Evolutionary conservation across 208 protist species (phyloP), one percentile per base, ranked within the genome.

Genomic region (Leptomonas seymouri): DNA sequence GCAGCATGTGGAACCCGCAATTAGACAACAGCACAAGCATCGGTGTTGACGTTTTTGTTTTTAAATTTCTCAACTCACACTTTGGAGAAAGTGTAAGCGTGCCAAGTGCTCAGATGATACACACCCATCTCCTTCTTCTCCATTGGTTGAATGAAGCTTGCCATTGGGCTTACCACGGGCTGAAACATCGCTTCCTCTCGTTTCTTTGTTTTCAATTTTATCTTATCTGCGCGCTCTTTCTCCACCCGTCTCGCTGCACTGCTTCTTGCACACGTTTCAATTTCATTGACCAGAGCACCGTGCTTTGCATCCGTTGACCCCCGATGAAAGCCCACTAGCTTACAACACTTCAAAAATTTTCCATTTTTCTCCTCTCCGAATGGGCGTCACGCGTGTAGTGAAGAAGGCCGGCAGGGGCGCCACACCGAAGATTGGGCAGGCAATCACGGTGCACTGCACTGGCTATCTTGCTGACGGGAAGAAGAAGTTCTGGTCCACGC

Each of bases 401-500:
- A 71, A 85, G 50, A 84, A 74, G 56, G 80, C 62, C 30, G 93
- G 93, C 48, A 84, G 39, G 74, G 93, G 93, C 20, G 72, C 76
- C 21, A 50, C 45, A 7, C 86, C 89, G 30, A 83, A 82, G 58
- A 61, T 70, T 8, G 93, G 91, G 15, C 80, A 97, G 54, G 85
- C 51, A 7, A 84, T 97, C 56, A 95, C 86, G 6, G 91, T 97
- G 42, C 93, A 95, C 76, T 93, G 87, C 80, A 95, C 91, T n/a
- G 93, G 91, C 16, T 94, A 86, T 70, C 74, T 97, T n/a, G 80
- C 83, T 5, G 86, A 92, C 27, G 84, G 85, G 41, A 84, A 77
- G 53, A 94, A 93, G 71, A 93, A 93, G 76, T 97, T 97, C 65
- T 97, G 93, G 91, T 90, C 84, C 55, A 97, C 91, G 21, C 66